Evolutionary conservation across 441 rosid genomes (phyloP).

Genomic region (Cnidoscolus chayamansa): DNA sequence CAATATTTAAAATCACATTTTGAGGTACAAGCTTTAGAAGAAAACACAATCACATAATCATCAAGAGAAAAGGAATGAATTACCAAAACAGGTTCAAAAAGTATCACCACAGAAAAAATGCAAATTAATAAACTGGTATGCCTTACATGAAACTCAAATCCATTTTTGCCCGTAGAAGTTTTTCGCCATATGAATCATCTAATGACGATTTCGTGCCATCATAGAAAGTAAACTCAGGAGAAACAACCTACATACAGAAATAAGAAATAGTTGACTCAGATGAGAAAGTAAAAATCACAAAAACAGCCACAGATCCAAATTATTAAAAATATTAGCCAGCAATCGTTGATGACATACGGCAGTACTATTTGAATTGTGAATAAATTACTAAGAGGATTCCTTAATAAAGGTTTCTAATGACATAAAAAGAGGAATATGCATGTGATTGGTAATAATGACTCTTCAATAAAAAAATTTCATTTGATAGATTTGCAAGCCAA

Average conservation of each 20-base stretch:
- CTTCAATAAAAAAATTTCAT: neutral
- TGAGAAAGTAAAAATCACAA: neutral
- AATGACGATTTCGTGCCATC: slow-evolving; percentile 91
- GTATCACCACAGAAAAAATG: slow-evolving; percentile 2
- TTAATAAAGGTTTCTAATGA: neutral
- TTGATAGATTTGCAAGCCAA: neutral
- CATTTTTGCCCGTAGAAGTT: slow-evolving; percentile 92
- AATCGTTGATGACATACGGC: neutral
- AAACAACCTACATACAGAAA: slow-evolving; percentile 61
- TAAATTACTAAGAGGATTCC: neutral
- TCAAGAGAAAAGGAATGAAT: neutral
- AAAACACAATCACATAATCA: neutral
- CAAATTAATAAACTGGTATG: slow-evolving; percentile 9
- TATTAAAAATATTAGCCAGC: neutral
- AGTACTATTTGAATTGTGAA: neutral
- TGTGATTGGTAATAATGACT: neutral
- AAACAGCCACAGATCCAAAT: neutral
- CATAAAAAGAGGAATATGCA: neutral
- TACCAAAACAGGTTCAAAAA: neutral
- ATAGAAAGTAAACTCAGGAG: slow-evolving; percentile 96
- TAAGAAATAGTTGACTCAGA: slow-evolving; percentile 11
- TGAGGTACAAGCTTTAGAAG: neutral
- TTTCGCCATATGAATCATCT: slow-evolving; percentile 82
- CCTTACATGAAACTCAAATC: slow-evolving; percentile 98
- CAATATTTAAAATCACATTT: neutral